phyloP scores from a whole-genome alignment of 768 basidiomycete species.

The Rhodotorula babjevae region DNA sequence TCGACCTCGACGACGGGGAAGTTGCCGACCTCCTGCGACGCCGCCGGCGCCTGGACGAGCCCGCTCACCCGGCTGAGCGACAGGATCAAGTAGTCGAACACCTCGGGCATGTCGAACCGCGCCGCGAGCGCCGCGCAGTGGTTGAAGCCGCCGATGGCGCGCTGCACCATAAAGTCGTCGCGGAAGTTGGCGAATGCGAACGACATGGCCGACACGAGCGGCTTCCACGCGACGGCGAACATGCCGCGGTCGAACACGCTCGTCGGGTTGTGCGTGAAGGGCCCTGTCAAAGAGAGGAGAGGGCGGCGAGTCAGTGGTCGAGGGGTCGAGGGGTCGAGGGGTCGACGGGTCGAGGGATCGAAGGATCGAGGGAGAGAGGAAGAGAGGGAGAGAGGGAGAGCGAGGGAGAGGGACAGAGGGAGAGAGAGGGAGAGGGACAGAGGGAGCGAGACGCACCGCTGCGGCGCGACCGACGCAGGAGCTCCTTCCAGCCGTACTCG shows the following conservation, averaged over 20 bases:
- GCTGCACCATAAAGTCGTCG: slow-evolving; percentile 93
- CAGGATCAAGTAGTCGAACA: slow-evolving; percentile 92
- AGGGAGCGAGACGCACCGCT: slow-evolving; percentile 21
- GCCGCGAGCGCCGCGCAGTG: slow-evolving; percentile 92
- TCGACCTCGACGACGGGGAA: slow-evolving; percentile 88
- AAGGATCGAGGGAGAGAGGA: no score
- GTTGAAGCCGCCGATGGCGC: slow-evolving; percentile 89
- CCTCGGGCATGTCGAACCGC: slow-evolving; percentile 81
- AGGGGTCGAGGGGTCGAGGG: not conserved
- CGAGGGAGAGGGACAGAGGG: no score
- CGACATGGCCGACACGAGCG: slow-evolving; percentile 86
- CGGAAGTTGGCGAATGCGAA: slow-evolving; percentile 94
- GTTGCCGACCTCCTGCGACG: slow-evolving; percentile 61
- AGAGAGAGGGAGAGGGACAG: no score
- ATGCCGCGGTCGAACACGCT: slow-evolving; percentile 79
- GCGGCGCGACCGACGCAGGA: slow-evolving; percentile 70
- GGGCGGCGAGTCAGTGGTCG: no score
- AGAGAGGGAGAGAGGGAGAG: not conserved
- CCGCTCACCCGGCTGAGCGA: slow-evolving; percentile 89
- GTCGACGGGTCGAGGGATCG: no score
- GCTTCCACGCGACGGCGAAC: slow-evolving; percentile 90
- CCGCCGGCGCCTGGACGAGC: slow-evolving; percentile 62
- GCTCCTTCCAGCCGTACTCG: slow-evolving; percentile 97
- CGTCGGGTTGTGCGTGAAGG: slow-evolving; percentile 72
- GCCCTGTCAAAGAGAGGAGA: slow-evolving; percentile 49